Conservation (phyloP, 2,329 filamentous ascomycete species). For the Malbranchea zuffiana region DNA sequence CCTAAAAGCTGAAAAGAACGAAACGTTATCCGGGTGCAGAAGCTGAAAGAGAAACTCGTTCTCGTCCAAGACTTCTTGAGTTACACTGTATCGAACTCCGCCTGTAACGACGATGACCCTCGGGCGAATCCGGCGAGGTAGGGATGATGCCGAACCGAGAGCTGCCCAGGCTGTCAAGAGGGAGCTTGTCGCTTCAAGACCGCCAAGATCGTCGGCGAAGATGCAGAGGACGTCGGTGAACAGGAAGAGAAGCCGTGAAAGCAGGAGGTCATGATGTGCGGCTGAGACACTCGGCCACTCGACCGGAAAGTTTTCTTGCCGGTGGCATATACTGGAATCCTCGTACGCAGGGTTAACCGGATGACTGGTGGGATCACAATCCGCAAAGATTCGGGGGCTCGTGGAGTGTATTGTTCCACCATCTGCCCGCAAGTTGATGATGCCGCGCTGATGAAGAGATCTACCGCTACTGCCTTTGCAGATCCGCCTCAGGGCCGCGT, state of each 20-base stretch:
- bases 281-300: slow-evolving; percentile 1
- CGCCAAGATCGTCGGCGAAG: slow-evolving; percentile 14
- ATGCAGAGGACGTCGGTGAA: slow-evolving; percentile 19
- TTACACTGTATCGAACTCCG: not conserved
- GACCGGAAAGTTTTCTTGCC: not conserved
- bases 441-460: not conserved
- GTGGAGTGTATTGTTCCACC: not conserved
- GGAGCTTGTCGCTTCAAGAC: slow-evolving; percentile 6
- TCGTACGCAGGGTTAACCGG: not conserved
- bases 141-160: slow-evolving; percentile 7
- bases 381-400: slow-evolving; percentile 1
- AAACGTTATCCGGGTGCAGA: not conserved
- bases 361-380: not conserved
- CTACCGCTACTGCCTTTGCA: not conserved
- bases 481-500: not conserved
- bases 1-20: not conserved
- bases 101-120: slow-evolving; percentile 2
- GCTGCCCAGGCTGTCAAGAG: slow-evolving; percentile 8
- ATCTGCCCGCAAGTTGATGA: slow-evolving; percentile 1
- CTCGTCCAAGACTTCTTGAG: slow-evolving; percentile 1
- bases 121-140: slow-evolving; percentile 7
- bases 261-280: slow-evolving; percentile 5
- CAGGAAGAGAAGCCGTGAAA: slow-evolving; percentile 16
- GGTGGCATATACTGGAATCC: not conserved
- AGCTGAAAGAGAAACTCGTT: not conserved